Evolutionary conservation across 805 yeast genomes (phyloP), one percentile per base, ranked within the genome.

Genomic region (Clavispora phyllophila): DNA sequence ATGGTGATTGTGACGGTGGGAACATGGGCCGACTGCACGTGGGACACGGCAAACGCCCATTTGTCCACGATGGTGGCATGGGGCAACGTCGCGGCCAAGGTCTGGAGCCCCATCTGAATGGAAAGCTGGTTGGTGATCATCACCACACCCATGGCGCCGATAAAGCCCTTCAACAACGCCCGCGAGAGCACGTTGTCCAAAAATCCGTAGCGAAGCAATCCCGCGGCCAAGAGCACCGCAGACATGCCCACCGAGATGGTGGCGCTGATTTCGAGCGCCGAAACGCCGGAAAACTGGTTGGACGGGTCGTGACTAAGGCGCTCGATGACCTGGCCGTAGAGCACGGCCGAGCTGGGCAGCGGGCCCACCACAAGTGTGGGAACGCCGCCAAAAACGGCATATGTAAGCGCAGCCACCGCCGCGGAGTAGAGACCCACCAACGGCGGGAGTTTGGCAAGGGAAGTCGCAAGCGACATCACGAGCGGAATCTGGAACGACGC

Each of bases 281-380:
- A 46, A 66, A 65, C 50, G 67, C 79, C 18, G 66, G 71, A 19
- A 72, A 52, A 36, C 23, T n/a, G 9, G 31, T n/a, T n/a, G 6
- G 27, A 10, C n/a, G 41, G 22, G 13, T 50, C 47, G 31, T 57
- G 55, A 14, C 48, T 36, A 6, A 60, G 38, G 4, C 36, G 25
- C 40, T 82, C 84, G 9, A 87, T 78, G 0, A 84, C 79, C 53
- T 84, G 91, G 1, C 96, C 96, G 20, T 85, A 81, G 12, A 89
- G 80, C 53, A 90, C 68, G 0, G 95, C 86, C 8, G 87, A 80
- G 0, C 96, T 90, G 15, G 91, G 90, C 60, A 89, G 95, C 1
- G 96, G 96, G 0, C 96, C 96, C 15, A 89, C 95, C 31, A 88
- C 81, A 84, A 89, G 79, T 45, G 82, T 83, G 0, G 96, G 96